These are phyloP conservation scores for Cucumis melo DNA, from an alignment of 306 rosid species.

Conservation along the genomic window DNA sequence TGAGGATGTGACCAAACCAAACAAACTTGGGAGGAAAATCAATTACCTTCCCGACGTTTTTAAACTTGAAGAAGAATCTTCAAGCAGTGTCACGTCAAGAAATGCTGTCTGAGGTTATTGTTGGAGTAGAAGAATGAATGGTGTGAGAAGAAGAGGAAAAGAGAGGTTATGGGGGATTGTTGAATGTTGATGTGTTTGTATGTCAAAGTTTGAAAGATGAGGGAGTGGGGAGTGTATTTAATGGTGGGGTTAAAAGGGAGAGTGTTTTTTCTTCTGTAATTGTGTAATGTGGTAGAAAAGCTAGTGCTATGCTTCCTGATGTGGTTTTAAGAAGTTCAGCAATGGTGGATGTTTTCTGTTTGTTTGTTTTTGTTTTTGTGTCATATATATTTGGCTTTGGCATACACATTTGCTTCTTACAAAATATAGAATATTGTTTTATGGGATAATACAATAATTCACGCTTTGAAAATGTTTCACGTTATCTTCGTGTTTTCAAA, in stretches of 20 bases:
- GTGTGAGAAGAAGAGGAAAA: slow-evolving; percentile 32
- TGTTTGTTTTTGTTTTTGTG: not conserved
- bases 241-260: slow-evolving; percentile 40
- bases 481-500: no score
- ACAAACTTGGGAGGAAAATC: slow-evolving; percentile 23
- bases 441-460: no score
- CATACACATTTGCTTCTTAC: no score
- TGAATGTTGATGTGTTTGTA: slow-evolving; percentile 25
- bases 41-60: slow-evolving; percentile 29
- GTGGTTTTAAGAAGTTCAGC: not conserved
- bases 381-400: not conserved
- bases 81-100: slow-evolving; percentile 11
- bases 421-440: no score
- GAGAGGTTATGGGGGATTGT: slow-evolving; percentile 63
- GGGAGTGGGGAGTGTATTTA: slow-evolving; percentile 65
- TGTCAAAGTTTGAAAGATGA: slow-evolving; percentile 46
- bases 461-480: no score
- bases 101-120: slow-evolving; percentile 56
- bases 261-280: not conserved
- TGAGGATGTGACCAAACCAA: slow-evolving; percentile 28
- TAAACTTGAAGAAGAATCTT: slow-evolving; percentile 7
- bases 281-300: not conserved
- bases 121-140: slow-evolving; percentile 47
- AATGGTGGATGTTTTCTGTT: not conserved
- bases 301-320: not conserved